phyloP scores from a whole-genome alignment of 2,329 filamentous ascomycete genomes.

The Endothia cerciana region DNA sequence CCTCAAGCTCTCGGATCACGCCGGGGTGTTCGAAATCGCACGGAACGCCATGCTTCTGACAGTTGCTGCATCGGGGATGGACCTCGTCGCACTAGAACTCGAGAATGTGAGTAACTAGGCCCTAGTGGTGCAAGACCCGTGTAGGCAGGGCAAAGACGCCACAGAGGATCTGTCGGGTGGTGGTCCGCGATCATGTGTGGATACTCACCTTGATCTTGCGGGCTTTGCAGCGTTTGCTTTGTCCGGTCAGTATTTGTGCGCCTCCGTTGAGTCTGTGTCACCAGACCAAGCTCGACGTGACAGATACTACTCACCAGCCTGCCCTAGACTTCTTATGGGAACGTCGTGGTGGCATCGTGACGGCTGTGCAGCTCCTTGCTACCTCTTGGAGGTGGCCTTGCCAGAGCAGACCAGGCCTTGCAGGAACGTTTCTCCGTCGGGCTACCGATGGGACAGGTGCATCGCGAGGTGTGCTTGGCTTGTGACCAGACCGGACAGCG shows the following conservation, averaged over 20 bases:
- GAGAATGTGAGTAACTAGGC: not conserved
- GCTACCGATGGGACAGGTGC: conserved; percentile 20
- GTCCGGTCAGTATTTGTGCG: conserved; percentile 32
- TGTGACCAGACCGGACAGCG: not conserved
- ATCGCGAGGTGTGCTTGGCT: conserved; percentile 17
- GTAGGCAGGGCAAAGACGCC: not conserved
- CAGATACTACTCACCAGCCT: conserved; percentile 50
- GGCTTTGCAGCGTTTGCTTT: conserved; percentile 58
- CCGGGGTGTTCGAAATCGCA: conserved; percentile 66
- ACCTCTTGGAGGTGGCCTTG: not conserved
- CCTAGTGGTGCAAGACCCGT: too few species aligned
- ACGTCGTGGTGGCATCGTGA: conserved; percentile 63
- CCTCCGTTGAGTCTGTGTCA: conserved; percentile 29
- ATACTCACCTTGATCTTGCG: conserved; percentile 68
- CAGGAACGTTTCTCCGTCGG: conserved; percentile 17
- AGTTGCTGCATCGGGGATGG: conserved; percentile 68
- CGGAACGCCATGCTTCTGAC: conserved; percentile 66
- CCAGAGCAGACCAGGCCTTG: conserved; percentile 14
- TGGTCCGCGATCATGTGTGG: not conserved
- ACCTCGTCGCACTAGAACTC: conserved; percentile 63
- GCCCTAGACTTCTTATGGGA: conserved; percentile 73
- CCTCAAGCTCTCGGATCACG: conserved; percentile 48
- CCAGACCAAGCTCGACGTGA: not conserved
- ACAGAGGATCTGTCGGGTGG: not conserved
- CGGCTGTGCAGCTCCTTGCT: conserved; percentile 3